Base-by-base conservation (phyloP, 1,139 yeast genomes). In the Wickerhamiella infanticola region DNA sequence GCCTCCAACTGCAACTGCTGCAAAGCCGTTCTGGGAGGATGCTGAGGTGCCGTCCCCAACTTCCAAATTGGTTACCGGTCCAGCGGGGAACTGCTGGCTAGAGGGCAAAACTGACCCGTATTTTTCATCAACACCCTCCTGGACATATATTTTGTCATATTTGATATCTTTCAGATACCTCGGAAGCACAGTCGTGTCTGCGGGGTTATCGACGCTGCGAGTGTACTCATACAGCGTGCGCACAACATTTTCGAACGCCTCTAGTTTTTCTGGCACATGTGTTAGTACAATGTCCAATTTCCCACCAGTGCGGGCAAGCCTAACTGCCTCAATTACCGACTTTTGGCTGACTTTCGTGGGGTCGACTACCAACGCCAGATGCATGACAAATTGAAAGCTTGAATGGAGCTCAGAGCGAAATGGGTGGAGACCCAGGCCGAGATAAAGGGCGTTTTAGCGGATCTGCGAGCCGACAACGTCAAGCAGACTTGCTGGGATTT, bases 1-100 rank as follows among this genome's bases (percentile, higher is more conserved):
- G 0, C 99, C 99, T 0, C 98, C 98, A 1, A 88, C 79, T 0
- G 94, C 94, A 11, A 66, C 65, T 4, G 53, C 57, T 8, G 50
- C 52, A 44, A 54, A 58, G 35, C 51, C 52, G 49, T 49, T 25
- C 4, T 31, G 3, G 35, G 41, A 38, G 37, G 39, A 18, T 8
- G 24, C 11, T 3, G 24, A n/a, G 36, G 39, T 25, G 24, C 33
- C 33, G 4, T 13, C 33, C 11, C 24, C 33, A 3, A 38, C 29
- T 25, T 38, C 40, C 6, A 24, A 9, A 6, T 25, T 25, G n/a
- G 4, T 13, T 11, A 24, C 23, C 4, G 25, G 4, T 1, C 7
- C 7, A n/a, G 25, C 25, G 7, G 13, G 3, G 11, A 24, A 9
- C 25, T 26, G n/a, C 3, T 25, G 23, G 8, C 23, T 11, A 23